Evolutionary conservation across 179 eudicot genomes (phyloP).

Genomic region (Patellifolia procumbens): DNA sequence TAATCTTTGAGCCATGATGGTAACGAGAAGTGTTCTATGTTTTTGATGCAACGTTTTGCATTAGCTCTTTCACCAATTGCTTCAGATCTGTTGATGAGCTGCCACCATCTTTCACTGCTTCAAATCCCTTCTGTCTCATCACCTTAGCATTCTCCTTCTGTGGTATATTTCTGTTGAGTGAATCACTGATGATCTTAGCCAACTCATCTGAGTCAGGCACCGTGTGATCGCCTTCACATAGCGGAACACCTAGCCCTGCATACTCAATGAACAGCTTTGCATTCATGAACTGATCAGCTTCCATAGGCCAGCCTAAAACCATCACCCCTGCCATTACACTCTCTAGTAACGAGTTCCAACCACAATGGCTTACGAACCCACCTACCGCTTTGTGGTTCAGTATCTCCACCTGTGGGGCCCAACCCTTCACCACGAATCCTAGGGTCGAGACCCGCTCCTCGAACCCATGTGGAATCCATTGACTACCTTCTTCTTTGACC

Average conservation of each 20-base stretch:
- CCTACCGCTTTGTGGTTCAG: no score
- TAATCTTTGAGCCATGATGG: no score
- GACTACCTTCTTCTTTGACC: constrained; percentile 31
- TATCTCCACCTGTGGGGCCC: constrained; percentile 85
- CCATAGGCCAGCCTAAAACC: constrained; percentile 83
- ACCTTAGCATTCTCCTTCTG: constrained; percentile 46
- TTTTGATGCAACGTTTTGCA: constrained; percentile 47
- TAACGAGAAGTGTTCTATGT: no score
- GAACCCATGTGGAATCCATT: constrained; percentile 43
- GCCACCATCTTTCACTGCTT: no score
- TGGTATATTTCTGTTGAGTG: constrained; percentile 29
- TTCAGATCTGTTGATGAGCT: no score
- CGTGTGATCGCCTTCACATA: constrained; percentile 54
- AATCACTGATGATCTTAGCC: constrained; percentile 38
- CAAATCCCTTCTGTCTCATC: constrained; percentile 44
- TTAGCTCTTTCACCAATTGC: no score
- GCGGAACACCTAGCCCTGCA: constrained; percentile 36
- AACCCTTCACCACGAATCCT: constrained; percentile 48
- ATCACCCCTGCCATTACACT: no score
- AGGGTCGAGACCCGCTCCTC: constrained; percentile 44
- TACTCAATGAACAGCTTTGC: constrained; percentile 58
- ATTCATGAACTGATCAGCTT: constrained; percentile 67
- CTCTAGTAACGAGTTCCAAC: no score
- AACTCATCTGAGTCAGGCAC: constrained; percentile 53
- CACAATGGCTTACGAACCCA: no score